A percentile compares a stretch with the other conserved stretches of the same genome.
These are phyloP conservation scores for Cicer cuneatum DNA, from an alignment of 306 rosid species.

Conservation along the genomic window DNA sequence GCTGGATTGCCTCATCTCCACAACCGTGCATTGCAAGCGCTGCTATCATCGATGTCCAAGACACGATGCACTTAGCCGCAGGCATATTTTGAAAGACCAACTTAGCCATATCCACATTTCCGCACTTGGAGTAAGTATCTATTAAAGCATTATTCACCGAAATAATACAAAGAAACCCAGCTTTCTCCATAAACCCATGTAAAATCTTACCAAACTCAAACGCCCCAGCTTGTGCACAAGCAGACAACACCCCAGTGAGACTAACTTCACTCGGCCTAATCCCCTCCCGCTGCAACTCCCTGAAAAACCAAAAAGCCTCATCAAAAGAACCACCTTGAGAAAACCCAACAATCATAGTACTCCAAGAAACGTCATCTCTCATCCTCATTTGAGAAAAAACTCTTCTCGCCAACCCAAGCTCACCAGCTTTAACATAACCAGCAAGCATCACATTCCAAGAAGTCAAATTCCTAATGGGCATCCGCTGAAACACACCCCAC, in stretches of 20 bases:
- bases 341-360: slow-evolving; percentile 88
- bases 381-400: slow-evolving; percentile 64
- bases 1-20: slow-evolving; percentile 71
- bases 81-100: slow-evolving; percentile 67
- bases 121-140: slow-evolving; percentile 75
- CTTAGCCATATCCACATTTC: slow-evolving; percentile 70
- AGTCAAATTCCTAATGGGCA: slow-evolving; percentile 73
- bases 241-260: slow-evolving; percentile 79
- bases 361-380: slow-evolving; percentile 84
- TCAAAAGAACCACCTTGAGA: slow-evolving; percentile 67
- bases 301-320: slow-evolving; percentile 74
- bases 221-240: slow-evolving; percentile 88
- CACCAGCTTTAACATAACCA: slow-evolving; percentile 68
- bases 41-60: slow-evolving; percentile 84
- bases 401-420: slow-evolving; percentile 68
- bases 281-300: slow-evolving; percentile 59
- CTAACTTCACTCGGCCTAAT: slow-evolving; percentile 74
- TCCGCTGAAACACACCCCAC: slow-evolving; percentile 51
- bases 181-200: slow-evolving; percentile 72
- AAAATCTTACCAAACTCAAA: slow-evolving; percentile 72
- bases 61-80: slow-evolving; percentile 57
- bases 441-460: slow-evolving; percentile 84
- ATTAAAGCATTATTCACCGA: slow-evolving; percentile 80
- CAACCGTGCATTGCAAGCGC: slow-evolving; percentile 85
- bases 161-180: slow-evolving; percentile 65